phyloP scores from a whole-genome alignment of 306 rosid genomes.

The Cyamopsis tetragonoloba region DNA sequence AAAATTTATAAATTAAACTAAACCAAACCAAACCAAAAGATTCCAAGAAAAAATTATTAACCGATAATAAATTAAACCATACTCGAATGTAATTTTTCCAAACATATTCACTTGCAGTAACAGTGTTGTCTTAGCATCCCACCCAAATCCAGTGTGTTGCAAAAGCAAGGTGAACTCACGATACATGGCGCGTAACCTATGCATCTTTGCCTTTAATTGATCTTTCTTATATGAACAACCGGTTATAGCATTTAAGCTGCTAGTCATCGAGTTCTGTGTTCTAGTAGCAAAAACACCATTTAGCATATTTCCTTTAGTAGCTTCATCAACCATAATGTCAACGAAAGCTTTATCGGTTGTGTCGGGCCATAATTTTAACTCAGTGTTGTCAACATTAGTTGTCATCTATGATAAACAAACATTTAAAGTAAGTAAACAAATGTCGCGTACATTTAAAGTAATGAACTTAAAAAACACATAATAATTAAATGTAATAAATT shows the following conservation, averaged over 20 bases:
- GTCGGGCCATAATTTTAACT: neutral
- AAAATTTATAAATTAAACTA: neutral
- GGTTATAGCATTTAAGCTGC: neutral
- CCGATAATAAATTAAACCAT: neutral
- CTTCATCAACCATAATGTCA: neutral
- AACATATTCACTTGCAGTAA: neutral
- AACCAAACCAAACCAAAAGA: neutral
- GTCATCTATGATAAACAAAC: neutral
- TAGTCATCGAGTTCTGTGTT: neutral
- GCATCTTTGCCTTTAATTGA: no score
- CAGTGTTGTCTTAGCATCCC: constrained; percentile 6
- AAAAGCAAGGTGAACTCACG: neutral
- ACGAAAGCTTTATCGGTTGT: neutral
- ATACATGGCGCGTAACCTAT: no score
- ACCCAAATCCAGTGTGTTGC: neutral
- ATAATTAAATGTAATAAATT: no score
- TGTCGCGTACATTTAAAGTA: no score
- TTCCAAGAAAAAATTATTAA: no score
- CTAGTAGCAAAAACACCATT: neutral
- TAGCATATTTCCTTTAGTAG: neutral
- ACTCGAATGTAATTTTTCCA: neutral
- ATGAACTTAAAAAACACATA: no score
- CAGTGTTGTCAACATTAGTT: neutral
- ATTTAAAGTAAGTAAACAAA: no score
- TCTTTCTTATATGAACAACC: no score